These are phyloP conservation scores for Pisolithus orientalis DNA, from an alignment of 768 basidiomycete genomes.

Conservation along the genomic window DNA sequence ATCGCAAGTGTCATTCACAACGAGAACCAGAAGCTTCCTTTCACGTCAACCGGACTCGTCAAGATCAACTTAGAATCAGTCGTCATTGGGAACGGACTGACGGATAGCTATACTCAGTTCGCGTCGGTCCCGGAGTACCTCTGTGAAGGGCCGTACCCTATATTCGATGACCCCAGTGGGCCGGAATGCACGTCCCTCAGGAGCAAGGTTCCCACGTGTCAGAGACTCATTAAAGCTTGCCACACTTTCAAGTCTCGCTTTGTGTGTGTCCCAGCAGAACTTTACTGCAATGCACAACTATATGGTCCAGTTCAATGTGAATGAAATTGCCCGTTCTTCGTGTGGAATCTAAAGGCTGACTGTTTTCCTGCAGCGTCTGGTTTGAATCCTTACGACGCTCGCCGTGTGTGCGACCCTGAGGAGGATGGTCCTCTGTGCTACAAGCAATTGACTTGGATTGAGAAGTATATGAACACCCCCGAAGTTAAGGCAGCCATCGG, in stretches of 20 bases:
- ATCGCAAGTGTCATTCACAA: conserved; percentile 79
- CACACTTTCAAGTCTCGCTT: conserved; percentile 53
- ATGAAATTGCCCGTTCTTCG: conserved; percentile 17
- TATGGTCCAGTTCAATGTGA: conserved; percentile 64
- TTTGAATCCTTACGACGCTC: conserved; percentile 86
- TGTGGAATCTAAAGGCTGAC: neutral
- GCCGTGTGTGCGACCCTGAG: conserved; percentile 61
- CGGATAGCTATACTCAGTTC: conserved; percentile 79
- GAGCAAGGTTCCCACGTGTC: conserved; percentile 66
- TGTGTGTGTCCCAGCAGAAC: conserved; percentile 64
- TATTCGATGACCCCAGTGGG: conserved; percentile 66
- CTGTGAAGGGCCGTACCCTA: conserved; percentile 76
- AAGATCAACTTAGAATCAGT: conserved; percentile 79
- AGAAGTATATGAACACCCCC: conserved; percentile 78
- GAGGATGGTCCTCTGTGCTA: conserved; percentile 75
- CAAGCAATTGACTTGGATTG: conserved; percentile 79
- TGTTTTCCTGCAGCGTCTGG: conserved; percentile 47
- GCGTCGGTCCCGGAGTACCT: conserved; percentile 75
- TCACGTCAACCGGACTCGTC: conserved; percentile 37
- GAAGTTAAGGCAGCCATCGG: conserved; percentile 76
- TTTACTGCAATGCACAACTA: conserved; percentile 79
- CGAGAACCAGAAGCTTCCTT: conserved; percentile 57
- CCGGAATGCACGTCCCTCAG: conserved; percentile 60
- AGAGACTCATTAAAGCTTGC: conserved; percentile 66
- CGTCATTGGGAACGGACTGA: conserved; percentile 83